Conservation (phyloP, 495 filamentous ascomycete species). For the Xylaria venustula region DNA sequence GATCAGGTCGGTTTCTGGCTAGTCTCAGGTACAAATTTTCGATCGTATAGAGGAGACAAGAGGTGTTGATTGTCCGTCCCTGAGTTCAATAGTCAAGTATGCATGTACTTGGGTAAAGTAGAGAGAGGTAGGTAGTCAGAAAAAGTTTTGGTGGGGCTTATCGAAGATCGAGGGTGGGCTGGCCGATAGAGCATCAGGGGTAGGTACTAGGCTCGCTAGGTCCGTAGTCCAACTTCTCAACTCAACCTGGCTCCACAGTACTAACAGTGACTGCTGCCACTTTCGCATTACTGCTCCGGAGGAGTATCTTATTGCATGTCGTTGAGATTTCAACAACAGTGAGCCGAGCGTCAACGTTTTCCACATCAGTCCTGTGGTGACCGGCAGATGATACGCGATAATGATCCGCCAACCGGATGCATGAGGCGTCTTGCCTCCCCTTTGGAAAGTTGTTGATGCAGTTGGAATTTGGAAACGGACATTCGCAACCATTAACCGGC, state of each 20-base stretch:
- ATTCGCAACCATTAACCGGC: not conserved
- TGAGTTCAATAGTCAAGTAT: too few species aligned
- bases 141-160: constrained; percentile 17
- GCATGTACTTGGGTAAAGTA: too few species aligned
- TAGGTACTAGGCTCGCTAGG: too few species aligned
- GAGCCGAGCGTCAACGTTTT: not conserved
- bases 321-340: not conserved
- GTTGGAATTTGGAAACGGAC: not conserved
- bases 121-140: too few species aligned
- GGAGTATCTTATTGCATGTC: not conserved
- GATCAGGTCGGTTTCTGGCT: too few species aligned
- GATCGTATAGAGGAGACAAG: too few species aligned
- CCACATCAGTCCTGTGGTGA: not conserved
- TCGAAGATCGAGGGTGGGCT: constrained; percentile 4
- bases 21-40: too few species aligned
- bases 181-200: not conserved
- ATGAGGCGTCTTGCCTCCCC: not conserved
- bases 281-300: not conserved
- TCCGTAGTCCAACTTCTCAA: too few species aligned
- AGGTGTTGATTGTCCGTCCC: too few species aligned
- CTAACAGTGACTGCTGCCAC: not conserved
- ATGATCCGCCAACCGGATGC: not conserved
- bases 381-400: not conserved
- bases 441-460: not conserved
- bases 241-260: not conserved